Evolutionary conservation across 768 basidiomycete genomes (phyloP).

Genomic region (Sarcomyxa edulis): DNA sequence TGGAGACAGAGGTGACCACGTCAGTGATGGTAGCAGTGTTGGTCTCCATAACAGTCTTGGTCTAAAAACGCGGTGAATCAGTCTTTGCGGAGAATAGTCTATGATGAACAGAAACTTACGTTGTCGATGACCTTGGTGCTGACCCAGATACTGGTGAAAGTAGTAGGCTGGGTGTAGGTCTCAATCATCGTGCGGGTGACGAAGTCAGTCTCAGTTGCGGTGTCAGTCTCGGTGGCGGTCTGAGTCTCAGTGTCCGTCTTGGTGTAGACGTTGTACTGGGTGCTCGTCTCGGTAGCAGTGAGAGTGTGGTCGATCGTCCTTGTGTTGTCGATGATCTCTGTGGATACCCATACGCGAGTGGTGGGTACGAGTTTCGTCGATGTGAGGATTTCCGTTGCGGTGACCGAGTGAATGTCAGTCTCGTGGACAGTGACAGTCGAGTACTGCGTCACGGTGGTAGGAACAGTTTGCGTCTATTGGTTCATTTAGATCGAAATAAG

Average conservation of each 20-base stretch:
- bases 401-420: constrained; percentile 35
- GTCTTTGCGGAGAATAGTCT: no score
- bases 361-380: constrained; percentile 54
- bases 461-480: constrained; percentile 28
- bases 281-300: constrained; percentile 60
- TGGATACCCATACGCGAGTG: constrained; percentile 62
- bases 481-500: constrained; percentile 13
- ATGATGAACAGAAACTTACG: constrained; percentile 31
- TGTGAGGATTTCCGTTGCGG: constrained; percentile 41
- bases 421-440: constrained; percentile 36
- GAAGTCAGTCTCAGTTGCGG: constrained; percentile 51
- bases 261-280: constrained; percentile 50
- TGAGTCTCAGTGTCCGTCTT: constrained; percentile 40
- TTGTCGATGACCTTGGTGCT: constrained; percentile 56
- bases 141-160: constrained; percentile 47
- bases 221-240: constrained; percentile 41
- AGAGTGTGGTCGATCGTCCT: constrained; percentile 50
- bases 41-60: constrained; percentile 51
- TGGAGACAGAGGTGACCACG: constrained; percentile 48
- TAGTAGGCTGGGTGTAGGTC: constrained; percentile 53
- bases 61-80: constrained; percentile 30
- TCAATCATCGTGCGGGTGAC: constrained; percentile 49
- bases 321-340: constrained; percentile 56
- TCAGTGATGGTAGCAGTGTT: constrained; percentile 45
- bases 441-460: no score